Percentiles rank a stretch among this genome's conserved stretches.
Conservation (phyloP, 345 rosid genomes). For the Euphorbia tirucalli region DNA sequence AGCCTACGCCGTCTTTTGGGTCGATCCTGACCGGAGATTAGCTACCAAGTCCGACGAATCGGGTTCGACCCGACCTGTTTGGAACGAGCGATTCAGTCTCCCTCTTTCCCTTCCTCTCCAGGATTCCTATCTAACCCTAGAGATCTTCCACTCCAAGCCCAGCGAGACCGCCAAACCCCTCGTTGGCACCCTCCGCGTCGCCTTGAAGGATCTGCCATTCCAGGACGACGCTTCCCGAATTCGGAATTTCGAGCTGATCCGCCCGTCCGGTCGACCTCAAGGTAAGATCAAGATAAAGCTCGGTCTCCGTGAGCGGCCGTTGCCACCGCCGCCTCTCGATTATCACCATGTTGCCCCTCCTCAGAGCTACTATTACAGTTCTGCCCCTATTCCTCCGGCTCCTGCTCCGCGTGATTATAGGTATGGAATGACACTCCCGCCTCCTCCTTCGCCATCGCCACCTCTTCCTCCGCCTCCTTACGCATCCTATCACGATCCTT, state of each 20-base stretch:
- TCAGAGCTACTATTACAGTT: slow-evolving; percentile 25
- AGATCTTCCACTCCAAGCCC: slow-evolving; percentile 57
- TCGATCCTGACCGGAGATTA: slow-evolving; percentile 44
- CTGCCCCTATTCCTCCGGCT: too few species aligned
- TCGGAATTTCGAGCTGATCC: slow-evolving; percentile 35
- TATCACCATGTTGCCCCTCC: slow-evolving; percentile 29
- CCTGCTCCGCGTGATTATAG: slow-evolving; percentile 17
- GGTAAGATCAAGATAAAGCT: slow-evolving; percentile 52
- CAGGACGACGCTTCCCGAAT: slow-evolving; percentile 20
- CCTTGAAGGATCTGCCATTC: slow-evolving; percentile 30
- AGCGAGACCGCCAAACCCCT: slow-evolving; percentile 54
- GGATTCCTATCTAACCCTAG: slow-evolving; percentile 39
- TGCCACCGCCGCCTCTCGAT: slow-evolving; percentile 13
- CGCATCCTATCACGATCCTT: slow-evolving; percentile 28
- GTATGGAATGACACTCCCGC: slow-evolving; percentile 16
- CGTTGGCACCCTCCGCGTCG: slow-evolving; percentile 45
- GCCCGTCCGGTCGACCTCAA: slow-evolving; percentile 64
- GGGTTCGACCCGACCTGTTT: slow-evolving; percentile 39
- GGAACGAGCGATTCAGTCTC: slow-evolving; percentile 45
- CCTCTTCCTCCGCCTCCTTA: slow-evolving; percentile 14
- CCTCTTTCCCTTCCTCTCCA: slow-evolving; percentile 27
- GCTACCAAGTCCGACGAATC: slow-evolving; percentile 41
- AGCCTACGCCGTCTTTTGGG: slow-evolving; percentile 52
- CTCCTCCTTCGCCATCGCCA: slow-evolving; percentile 27
- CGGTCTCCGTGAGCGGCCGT: slow-evolving; percentile 40